Conservation (phyloP, 2,329 filamentous ascomycete genomes). For the Simplicillium aogashimaense region DNA sequence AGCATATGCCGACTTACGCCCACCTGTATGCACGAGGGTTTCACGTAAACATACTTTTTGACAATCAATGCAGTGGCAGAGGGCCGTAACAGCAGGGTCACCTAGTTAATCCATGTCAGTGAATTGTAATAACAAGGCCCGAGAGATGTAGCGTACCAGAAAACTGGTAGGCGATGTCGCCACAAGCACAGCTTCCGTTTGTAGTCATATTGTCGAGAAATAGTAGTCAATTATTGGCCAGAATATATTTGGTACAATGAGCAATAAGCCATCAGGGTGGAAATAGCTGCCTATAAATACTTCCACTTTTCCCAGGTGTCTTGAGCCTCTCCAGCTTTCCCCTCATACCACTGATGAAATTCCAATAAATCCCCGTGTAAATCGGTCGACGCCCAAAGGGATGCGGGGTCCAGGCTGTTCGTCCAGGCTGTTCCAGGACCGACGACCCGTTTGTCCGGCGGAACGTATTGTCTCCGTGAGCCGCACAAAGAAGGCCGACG, state of each 20-base stretch:
- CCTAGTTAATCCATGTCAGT: conserved; percentile 16
- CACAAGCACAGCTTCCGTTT: conserved; percentile 26
- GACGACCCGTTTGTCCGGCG: too few relatives aligned
- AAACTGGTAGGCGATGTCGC: conserved; percentile 22
- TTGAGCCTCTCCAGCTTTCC: too few relatives aligned
- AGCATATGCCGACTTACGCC: neutral
- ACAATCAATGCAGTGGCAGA: conserved; percentile 44
- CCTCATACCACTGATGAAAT: too few relatives aligned
- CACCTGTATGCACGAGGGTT: neutral
- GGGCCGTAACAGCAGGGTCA: conserved; percentile 28
- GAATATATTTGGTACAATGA: neutral
- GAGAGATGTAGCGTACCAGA: conserved; percentile 12
- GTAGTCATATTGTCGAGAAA: conserved; percentile 7
- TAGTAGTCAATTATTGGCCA: neutral
- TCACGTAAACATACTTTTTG: conserved; percentile 32
- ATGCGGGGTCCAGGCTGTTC: too few relatives aligned
- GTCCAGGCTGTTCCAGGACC: too few relatives aligned
- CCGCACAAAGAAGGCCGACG: too few relatives aligned
- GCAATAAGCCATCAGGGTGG: neutral
- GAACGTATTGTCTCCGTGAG: too few relatives aligned
- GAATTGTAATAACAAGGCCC: neutral
- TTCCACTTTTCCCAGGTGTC: too few relatives aligned
- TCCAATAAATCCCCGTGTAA: too few relatives aligned
- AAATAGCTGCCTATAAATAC: too few relatives aligned
- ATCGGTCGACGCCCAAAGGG: too few relatives aligned